These are phyloP conservation scores for Phaeosphaeriaceae sp. DNA, from an alignment of 2,329 filamentous ascomycete genomes.

Conservation along the genomic window DNA sequence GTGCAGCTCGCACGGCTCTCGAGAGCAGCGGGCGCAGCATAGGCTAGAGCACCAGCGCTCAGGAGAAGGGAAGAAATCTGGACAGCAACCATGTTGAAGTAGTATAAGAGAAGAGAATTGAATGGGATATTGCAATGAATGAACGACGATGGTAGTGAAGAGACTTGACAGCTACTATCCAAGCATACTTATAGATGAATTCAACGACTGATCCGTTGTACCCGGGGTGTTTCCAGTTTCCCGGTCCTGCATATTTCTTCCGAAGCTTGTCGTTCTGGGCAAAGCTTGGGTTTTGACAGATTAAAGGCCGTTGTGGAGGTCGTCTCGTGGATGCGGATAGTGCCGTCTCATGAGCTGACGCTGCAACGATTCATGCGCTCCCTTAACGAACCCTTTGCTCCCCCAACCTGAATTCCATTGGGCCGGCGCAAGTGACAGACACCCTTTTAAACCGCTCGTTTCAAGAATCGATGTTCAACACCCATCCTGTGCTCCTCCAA, in stretches of 20 bases:
- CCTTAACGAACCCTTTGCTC: too few species aligned
- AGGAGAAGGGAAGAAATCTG: slow-evolving; percentile 28
- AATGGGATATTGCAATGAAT: slow-evolving; percentile 7
- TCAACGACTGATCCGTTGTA: not conserved
- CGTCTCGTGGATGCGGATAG: slow-evolving; percentile 19
- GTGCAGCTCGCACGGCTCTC: slow-evolving; percentile 58
- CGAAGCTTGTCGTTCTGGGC: slow-evolving; percentile 39
- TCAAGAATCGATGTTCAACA: not conserved
- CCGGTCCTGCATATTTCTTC: slow-evolving; percentile 1
- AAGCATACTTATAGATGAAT: not conserved
- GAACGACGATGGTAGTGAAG: not conserved
- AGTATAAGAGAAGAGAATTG: not conserved
- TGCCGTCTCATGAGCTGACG: not conserved
- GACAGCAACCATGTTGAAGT: slow-evolving; percentile 30
- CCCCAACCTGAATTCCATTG: too few species aligned
- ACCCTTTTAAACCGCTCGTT: too few species aligned
- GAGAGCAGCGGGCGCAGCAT: slow-evolving; percentile 29
- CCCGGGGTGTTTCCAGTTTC: not conserved
- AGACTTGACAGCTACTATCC: not conserved
- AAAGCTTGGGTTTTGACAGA: slow-evolving; percentile 33
- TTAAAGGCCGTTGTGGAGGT: slow-evolving; percentile 29
- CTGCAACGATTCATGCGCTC: not conserved
- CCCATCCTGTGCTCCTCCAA: not conserved
- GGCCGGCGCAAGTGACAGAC: too few species aligned
- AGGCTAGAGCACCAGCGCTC: slow-evolving; percentile 39